Percentiles rank a stretch among this genome's conserved stretches.
Conservation (phyloP, 495 filamentous ascomycete genomes). For the Letharia columbiana region DNA sequence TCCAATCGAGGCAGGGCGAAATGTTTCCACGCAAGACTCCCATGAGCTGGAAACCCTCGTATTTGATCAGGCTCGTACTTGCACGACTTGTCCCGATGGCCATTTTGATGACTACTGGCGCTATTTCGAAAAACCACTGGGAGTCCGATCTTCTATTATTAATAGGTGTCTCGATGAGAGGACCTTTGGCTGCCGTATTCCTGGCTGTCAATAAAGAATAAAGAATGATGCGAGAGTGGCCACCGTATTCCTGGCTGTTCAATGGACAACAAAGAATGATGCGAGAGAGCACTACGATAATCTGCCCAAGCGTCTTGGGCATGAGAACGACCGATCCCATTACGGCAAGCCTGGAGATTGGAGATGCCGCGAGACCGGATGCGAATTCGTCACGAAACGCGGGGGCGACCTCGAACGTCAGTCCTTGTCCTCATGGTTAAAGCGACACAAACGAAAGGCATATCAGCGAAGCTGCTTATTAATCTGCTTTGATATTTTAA, state of each 20-base stretch:
- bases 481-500: no score
- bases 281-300: background rate
- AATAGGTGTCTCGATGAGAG: background rate
- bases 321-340: background rate
- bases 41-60: background rate
- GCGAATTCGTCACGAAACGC: slow-evolving; percentile 3
- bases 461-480: no score
- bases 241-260: background rate
- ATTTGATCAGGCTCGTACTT: background rate
- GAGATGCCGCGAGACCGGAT: background rate
- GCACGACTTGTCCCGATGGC: background rate
- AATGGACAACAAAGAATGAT: background rate
- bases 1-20: background rate
- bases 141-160: no score
- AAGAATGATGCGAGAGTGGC: background rate
- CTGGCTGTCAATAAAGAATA: no score
- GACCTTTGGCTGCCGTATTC: background rate
- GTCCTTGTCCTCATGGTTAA: no score
- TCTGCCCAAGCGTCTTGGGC: background rate
- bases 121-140: no score
- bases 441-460: no score
- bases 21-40: background rate
- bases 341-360: background rate
- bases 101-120: no score
- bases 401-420: background rate